These are phyloP conservation scores for Colletotrichum endophyticum DNA, from an alignment of 2,329 filamentous ascomycete genomes.

Conservation along the genomic window DNA sequence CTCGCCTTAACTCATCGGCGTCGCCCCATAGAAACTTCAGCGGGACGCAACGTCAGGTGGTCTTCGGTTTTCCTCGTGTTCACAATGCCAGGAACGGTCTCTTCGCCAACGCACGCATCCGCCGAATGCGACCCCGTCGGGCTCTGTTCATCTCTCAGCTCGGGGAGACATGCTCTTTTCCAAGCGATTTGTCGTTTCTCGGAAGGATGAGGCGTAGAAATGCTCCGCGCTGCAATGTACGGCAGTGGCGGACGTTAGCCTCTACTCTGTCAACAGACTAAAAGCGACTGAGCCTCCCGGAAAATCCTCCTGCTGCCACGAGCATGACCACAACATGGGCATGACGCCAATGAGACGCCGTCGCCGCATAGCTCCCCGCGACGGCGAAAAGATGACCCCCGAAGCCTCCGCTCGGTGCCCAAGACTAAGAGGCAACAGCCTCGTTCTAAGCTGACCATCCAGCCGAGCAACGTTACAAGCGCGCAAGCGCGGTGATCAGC, in stretches of 20 bases:
- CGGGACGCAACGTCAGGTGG: slow-evolving; percentile 10
- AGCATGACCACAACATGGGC: neutral
- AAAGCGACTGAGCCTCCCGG: neutral
- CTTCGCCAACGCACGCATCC: slow-evolving; percentile 8
- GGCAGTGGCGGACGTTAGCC: neutral
- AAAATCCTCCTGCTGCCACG: neutral
- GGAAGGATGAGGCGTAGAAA: neutral
- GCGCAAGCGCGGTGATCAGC: slow-evolving; percentile 11
- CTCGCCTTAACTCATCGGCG: neutral
- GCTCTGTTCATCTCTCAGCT: neutral
- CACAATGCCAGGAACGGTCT: neutral
- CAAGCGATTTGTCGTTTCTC: neutral
- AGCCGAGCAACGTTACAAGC: slow-evolving; percentile 19
- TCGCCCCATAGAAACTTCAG: neutral
- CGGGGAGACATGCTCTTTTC: neutral
- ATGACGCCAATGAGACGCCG: neutral
- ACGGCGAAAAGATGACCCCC: neutral
- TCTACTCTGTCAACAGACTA: neutral
- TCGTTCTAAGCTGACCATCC: neutral
- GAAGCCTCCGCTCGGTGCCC: neutral
- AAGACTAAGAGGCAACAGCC: neutral
- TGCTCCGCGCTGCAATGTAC: neutral
- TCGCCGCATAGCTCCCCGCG: neutral
- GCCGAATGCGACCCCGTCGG: neutral
- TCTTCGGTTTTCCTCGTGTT: neutral